Base-by-base conservation (phyloP, 192 early-diverging fungal species). In the Coemansia sp. region DNA sequence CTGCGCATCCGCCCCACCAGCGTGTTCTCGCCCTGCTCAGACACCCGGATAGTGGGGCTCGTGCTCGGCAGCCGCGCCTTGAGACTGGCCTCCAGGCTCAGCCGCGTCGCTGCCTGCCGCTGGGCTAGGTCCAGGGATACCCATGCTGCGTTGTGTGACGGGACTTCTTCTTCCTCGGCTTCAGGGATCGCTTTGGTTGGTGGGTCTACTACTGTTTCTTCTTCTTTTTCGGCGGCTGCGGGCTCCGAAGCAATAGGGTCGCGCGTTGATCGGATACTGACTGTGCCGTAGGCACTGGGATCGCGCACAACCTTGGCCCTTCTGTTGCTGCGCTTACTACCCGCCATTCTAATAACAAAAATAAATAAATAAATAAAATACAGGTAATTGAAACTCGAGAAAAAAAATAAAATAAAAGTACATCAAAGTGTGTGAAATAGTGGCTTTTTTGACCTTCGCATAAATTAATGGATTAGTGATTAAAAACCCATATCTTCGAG, bases 71-170 rank as follows among this genome's bases (percentile, higher is more conserved):
- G 3, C 3, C 48, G 64, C 16, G 41, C 27, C 45, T 69, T 73
- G 7, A 64, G 37, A 6, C 21, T 46, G 14, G 13, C 34, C 53
- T 78, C 76, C 21, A 68, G 42, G n/a, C 34, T 40, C 3, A 78
- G 21, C 3, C 70, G 70, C 2, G 46, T 41, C 0, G 21, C n/a
- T 13, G 76, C 76, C 31, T 78, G 76, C 9, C 33, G 62, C 11
- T 62, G 62, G 13, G 70, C 70, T 40, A 69, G 51, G 21, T 69
- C 63, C 0, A 78, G 17, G 3, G 63, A 73, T 1, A 72, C 66
- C 57, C 70, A 72, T 11, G 37, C 39, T 4, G 67, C 19, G 14
- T 33, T 31, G 1, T 13, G 27, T 3, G 8, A 10, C 0, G 46
- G 48, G 7, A 9, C 6, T 27, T 19, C 21, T 9, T 27, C 27